A percentile compares a stretch with the other conserved stretches of the same genome.
phyloP scores from a whole-genome alignment of 441 rosid genomes.

The Populus hybrid region DNA sequence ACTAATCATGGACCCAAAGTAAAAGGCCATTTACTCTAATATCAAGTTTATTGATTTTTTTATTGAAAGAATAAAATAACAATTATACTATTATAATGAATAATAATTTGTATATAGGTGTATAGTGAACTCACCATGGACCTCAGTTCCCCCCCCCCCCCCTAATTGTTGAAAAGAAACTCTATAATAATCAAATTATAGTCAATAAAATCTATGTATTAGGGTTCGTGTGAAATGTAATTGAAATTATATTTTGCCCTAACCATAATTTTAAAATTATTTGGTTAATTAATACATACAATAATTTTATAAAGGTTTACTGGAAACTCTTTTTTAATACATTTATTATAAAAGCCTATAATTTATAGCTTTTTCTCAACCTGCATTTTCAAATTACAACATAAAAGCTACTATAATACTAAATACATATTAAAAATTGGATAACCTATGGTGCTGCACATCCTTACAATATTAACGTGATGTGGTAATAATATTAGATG shows the following conservation, averaged over 20 bases:
- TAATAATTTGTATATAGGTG: no score
- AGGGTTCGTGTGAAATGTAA: no score
- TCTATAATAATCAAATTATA: not conserved
- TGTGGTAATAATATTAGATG: not conserved
- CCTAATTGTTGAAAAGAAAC: not conserved
- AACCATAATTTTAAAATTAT: no score
- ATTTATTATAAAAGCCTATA: no score
- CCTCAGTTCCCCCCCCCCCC: not conserved
- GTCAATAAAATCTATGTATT: not conserved
- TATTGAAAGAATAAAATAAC: no score
- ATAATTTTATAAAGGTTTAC: no score
- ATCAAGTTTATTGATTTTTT: not conserved
- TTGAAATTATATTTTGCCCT: not conserved
- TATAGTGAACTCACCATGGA: not conserved
- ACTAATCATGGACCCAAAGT: not conserved
- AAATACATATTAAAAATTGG: no score
- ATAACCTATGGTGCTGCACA: no score
- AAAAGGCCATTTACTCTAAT: not conserved
- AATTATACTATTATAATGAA: no score
- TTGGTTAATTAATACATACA: no score
- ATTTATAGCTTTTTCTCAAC: no score
- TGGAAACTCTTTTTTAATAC: not conserved
- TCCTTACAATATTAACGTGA: not conserved
- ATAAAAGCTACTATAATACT: rapidly evolving
- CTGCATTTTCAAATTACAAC: no score